A percentile compares a stretch with the other conserved stretches of the same genome.
phyloP scores from a whole-genome alignment of 345 rosid genomes.

The Passiflora organensis region DNA sequence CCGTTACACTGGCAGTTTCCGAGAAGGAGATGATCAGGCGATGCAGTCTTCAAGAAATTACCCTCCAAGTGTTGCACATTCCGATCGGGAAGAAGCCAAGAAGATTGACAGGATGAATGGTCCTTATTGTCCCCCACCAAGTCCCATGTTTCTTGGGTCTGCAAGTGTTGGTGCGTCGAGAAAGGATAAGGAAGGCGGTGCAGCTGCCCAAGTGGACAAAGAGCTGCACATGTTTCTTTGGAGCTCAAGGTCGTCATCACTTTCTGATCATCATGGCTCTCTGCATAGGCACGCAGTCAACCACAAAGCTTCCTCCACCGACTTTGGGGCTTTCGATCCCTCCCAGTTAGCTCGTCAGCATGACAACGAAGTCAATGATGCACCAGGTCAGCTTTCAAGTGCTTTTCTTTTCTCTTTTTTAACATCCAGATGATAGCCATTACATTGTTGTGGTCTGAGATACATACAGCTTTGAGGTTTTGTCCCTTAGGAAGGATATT shows the following conservation, averaged over 20 bases:
- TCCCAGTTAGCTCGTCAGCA: neutral
- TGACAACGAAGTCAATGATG: neutral
- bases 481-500: no score
- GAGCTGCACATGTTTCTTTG: slow-evolving; percentile 32
- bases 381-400: neutral
- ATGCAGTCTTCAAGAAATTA: neutral
- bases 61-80: neutral
- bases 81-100: neutral
- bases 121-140: no score
- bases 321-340: neutral
- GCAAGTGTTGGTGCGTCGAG: slow-evolving; percentile 1
- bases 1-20: no score
- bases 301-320: slow-evolving; percentile 12
- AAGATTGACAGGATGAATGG: neutral
- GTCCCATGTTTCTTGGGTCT: neutral
- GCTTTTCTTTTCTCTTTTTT: neutral
- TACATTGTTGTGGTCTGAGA: no score
- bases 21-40: slow-evolving; percentile 4
- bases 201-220: slow-evolving; percentile 1
- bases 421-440: neutral
- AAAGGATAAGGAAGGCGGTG: no score
- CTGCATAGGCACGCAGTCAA: slow-evolving; percentile 12
- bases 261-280: slow-evolving; percentile 12
- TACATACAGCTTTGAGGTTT: no score
- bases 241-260: slow-evolving; percentile 26